Percentiles rank a stretch among this genome's conserved stretches.
Conservation (phyloP, 78 protist genomes). For the Dictyostelium brefeldianum region DNA sequence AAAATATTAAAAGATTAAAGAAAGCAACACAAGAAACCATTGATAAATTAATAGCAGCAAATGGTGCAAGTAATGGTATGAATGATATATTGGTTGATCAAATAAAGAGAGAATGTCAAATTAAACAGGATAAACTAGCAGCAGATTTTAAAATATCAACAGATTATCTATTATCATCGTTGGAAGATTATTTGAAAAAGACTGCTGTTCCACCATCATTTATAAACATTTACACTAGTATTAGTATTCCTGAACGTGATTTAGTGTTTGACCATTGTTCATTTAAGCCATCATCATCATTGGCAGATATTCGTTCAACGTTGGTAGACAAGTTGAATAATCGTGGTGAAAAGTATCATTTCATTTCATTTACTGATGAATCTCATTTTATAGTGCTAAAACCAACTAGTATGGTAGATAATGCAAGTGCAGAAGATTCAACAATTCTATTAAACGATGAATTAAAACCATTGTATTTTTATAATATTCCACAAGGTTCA, state of each 20-base stretch:
- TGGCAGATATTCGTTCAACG: conserved; percentile 29
- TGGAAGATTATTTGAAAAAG: conserved; percentile 55
- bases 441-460: conserved; percentile 23
- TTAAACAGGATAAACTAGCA: not conserved
- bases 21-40: not conserved
- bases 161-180: conserved; percentile 19
- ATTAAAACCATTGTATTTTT: conserved; percentile 45
- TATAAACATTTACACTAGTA: conserved; percentile 19
- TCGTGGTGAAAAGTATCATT: conserved; percentile 37
- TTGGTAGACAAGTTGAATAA: conserved; percentile 16
- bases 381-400: not conserved
- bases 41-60: not conserved
- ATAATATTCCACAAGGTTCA: conserved; percentile 56
- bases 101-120: conserved; percentile 11
- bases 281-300: conserved; percentile 32
- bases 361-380: conserved; percentile 29
- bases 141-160: conserved; percentile 29
- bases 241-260: conserved; percentile 25
- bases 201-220: conserved; percentile 49
- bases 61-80: too few relatives aligned
- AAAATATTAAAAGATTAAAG: conserved; percentile 12
- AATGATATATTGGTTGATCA: conserved; percentile 26
- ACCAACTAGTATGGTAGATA: conserved; percentile 1
- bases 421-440: not conserved
- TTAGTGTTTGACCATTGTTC: conserved; percentile 47